phyloP scores from a whole-genome alignment of 2,329 filamentous ascomycete species.

The Trichoderma atrobrunneum region DNA sequence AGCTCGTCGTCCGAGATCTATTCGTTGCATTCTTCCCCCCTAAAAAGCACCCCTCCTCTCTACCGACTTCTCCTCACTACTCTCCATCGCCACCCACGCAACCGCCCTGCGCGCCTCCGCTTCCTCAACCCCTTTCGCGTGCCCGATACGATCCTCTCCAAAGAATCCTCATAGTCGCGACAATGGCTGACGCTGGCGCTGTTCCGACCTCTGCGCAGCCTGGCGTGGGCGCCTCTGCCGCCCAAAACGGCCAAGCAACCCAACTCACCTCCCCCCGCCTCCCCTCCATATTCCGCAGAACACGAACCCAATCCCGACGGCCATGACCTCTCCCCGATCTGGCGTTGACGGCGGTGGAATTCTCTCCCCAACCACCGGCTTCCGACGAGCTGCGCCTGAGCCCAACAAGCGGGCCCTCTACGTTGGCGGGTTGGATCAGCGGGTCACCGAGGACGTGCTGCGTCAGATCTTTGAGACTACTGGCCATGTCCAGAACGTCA shows the following conservation, averaged over 20 bases:
- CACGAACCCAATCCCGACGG: slow-evolving; percentile 90
- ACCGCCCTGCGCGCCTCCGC: slow-evolving; percentile 11
- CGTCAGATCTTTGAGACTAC: slow-evolving; percentile 99
- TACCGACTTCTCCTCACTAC: slow-evolving; percentile 15
- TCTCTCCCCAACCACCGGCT: slow-evolving; percentile 83
- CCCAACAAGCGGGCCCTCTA: slow-evolving; percentile 98
- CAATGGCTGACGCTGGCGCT: slow-evolving; percentile 76
- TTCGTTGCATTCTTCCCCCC: slow-evolving; percentile 5
- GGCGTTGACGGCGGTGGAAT: slow-evolving; percentile 61
- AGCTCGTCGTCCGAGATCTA: slow-evolving; percentile 9
- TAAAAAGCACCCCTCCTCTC: slow-evolving; percentile 16
- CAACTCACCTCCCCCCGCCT: slow-evolving; percentile 81
- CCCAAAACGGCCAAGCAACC: slow-evolving; percentile 67
- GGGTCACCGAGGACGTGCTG: slow-evolving; percentile 93
- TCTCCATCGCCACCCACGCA: slow-evolving; percentile 11
- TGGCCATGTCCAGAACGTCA: slow-evolving; percentile 96
- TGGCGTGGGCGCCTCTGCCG: slow-evolving; percentile 65
- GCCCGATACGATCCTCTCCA: neutral
- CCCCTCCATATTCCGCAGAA: slow-evolving; percentile 94
- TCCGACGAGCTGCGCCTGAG: slow-evolving; percentile 89
- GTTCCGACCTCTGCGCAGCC: slow-evolving; percentile 59
- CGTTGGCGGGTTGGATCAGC: slow-evolving; percentile 88
- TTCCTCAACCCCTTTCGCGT: neutral
- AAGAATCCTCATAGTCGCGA: slow-evolving; percentile 25
- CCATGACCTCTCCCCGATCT: slow-evolving; percentile 84